Evolutionary conservation across 2,329 filamentous ascomycete species (phyloP).

Genomic region (Pyrenophora tritici-repentis): DNA sequence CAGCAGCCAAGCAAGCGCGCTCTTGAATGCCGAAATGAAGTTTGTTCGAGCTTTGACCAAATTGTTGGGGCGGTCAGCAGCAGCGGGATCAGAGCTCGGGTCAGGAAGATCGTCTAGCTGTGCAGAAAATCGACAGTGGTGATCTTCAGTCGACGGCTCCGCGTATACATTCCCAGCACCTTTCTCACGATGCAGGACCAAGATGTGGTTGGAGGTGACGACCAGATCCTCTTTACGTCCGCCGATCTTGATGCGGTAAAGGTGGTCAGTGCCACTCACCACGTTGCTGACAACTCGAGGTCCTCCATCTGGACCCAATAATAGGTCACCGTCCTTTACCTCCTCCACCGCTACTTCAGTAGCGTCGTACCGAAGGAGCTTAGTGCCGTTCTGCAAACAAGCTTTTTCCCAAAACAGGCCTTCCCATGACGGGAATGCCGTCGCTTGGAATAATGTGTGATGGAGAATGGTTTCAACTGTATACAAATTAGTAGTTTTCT

Average conservation of each 20-base stretch:
- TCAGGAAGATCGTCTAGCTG: background rate
- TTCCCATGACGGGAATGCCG: constrained; percentile 96
- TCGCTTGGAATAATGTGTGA: constrained; percentile 95
- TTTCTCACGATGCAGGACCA: constrained; percentile 52
- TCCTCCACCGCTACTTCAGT: constrained; percentile 54
- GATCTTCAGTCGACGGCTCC: background rate
- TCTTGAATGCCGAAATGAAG: background rate
- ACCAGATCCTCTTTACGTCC: constrained; percentile 54
- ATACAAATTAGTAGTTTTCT: too few relatives aligned
- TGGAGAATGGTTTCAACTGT: constrained; percentile 98
- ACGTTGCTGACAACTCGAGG: constrained; percentile 56
- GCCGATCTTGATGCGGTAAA: constrained; percentile 56
- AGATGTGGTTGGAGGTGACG: constrained; percentile 56
- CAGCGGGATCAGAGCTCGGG: background rate
- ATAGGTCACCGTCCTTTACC: constrained; percentile 56
- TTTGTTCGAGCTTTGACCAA: background rate
- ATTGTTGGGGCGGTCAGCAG: background rate
- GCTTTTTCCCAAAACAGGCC: constrained; percentile 88
- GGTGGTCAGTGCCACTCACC: constrained; percentile 51
- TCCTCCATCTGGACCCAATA: constrained; percentile 56
- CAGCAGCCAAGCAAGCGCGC: background rate
- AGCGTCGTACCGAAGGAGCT: background rate
- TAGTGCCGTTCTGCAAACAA: constrained; percentile 30
- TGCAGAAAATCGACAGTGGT: background rate
- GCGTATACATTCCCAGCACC: background rate